Evolutionary conservation across 2,329 filamentous ascomycete species (phyloP).

Genomic region (Lachnellula occidentalis): DNA sequence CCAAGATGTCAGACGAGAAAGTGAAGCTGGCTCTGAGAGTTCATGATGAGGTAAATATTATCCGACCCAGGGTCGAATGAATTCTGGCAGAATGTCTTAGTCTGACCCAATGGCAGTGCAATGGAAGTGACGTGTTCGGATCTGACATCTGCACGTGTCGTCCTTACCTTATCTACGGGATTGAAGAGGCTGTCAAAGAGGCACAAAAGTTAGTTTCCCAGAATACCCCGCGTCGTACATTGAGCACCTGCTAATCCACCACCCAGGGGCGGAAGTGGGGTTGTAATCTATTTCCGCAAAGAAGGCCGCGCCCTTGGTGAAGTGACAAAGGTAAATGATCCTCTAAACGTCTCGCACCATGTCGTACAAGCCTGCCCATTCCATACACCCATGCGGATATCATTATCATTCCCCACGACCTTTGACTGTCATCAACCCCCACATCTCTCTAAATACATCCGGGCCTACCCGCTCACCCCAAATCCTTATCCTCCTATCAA

Average conservation of each 20-base stretch:
- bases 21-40: conserved; percentile 77
- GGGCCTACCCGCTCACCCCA: conserved; percentile 12
- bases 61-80: not conserved
- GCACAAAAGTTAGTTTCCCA: conserved; percentile 59
- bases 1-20: conserved; percentile 85
- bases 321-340: conserved; percentile 44
- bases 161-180: conserved; percentile 93
- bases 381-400: conserved; percentile 11
- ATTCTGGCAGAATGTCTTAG: conserved; percentile 5
- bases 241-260: conserved; percentile 3
- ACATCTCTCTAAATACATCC: conserved; percentile 43
- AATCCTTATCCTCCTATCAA: conserved; percentile 47
- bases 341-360: conserved; percentile 43
- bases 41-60: conserved; percentile 51
- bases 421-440: conserved; percentile 81
- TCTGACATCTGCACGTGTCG: conserved; percentile 97
- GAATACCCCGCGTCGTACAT: not conserved
- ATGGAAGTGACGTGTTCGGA: conserved; percentile 95
- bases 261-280: conserved; percentile 68
- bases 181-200: conserved; percentile 95
- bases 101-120: conserved; percentile 53
- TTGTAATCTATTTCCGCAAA: conserved; percentile 98
- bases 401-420: conserved; percentile 6
- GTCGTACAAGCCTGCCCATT: conserved; percentile 9
- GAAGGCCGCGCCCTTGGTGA: conserved; percentile 92